Evolutionary conservation across 2,329 filamentous ascomycete species (phyloP), one percentile per base, ranked within the genome.

Genomic region (Aspergillus sp.): DNA sequence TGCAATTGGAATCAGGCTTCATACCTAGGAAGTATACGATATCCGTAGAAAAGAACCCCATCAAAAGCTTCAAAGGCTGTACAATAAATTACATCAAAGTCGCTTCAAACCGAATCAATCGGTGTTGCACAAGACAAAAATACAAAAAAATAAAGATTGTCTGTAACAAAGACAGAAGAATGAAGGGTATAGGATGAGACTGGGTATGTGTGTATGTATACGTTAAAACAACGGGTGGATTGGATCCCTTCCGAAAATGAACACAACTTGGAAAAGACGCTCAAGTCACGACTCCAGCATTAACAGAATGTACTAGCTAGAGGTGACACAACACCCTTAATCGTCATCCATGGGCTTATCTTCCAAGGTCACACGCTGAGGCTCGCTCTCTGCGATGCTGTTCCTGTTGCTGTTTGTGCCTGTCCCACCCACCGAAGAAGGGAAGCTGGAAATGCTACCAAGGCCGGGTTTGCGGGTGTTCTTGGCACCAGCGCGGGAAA

Each of bases 261-360:
- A 19, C 19, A 19, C 19, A 19, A 19, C 19, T 1, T 19, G 19
- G 19, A 19, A 19, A 19, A 19, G 19, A 19, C 19, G 2, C 19
- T 19, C 19, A 19, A 19, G 19, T 19, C 19, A 19, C 19, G 19
- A 19, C 19, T 19, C 19, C 19, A 19, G 19, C 19, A 19, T 19
- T 19, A 19, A 19, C 19, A 19, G 19, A 19, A 19, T 19, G 19
- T 19, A 2, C 19, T 19, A 19, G 19, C 19, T 19, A 19, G 19
- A 19, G 19, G 19, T 19, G 19, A 19, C 19, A 19, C 19, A 19
- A 19, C 19, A 19, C 19, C 19, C 33, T 39, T 39, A 40, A 52
- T 58, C 86, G 67, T 87, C 83, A 68, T 88, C 83, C 82, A 88
- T 87, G n/a, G 85, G 82, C 67, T 79, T 82, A 64, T 89, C 85